These are phyloP conservation scores for Glaciozyma antarctica DNA, from an alignment of 768 basidiomycete species.

Conservation along the genomic window DNA sequence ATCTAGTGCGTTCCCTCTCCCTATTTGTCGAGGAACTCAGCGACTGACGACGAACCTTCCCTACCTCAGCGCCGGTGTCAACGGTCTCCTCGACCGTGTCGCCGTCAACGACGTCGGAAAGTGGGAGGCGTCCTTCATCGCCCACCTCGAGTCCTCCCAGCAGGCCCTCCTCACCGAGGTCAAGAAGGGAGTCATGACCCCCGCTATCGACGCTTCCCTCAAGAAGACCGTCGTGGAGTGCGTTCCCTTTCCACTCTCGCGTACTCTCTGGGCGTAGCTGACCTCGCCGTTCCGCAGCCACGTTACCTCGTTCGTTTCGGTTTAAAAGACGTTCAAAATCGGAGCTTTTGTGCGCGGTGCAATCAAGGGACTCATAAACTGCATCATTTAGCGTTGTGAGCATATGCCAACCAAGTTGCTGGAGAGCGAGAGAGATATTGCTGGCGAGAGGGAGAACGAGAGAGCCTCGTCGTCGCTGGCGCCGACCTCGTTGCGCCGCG, in stretches of 20 bases:
- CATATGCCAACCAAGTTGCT: no score
- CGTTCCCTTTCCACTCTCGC: background rate
- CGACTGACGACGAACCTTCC: constrained; percentile 42
- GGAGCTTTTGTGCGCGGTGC: no score
- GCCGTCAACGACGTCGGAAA: constrained; percentile 87
- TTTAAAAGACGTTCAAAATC: constrained; percentile 4
- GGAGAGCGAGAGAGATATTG: background rate
- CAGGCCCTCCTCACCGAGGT: constrained; percentile 71
- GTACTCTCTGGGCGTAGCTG: background rate
- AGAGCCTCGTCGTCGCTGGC: background rate
- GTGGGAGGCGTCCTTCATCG: constrained; percentile 88
- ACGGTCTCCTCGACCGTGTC: constrained; percentile 95
- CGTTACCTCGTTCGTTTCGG: constrained; percentile 25
- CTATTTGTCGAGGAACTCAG: background rate
- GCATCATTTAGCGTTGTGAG: no score
- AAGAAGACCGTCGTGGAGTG: constrained; percentile 51
- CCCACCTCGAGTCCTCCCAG: constrained; percentile 69
- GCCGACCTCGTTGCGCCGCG: background rate
- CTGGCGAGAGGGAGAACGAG: background rate
- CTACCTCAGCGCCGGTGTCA: constrained; percentile 98
- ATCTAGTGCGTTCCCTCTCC: constrained; percentile 13
- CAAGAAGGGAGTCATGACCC: constrained; percentile 67
- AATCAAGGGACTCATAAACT: no score
- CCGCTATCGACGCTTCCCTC: constrained; percentile 84
- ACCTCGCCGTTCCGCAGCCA: constrained; percentile 4